These are phyloP conservation scores for Ustilago esculenta DNA, from an alignment of 1,284 basidiomycete species.

Conservation along the genomic window DNA sequence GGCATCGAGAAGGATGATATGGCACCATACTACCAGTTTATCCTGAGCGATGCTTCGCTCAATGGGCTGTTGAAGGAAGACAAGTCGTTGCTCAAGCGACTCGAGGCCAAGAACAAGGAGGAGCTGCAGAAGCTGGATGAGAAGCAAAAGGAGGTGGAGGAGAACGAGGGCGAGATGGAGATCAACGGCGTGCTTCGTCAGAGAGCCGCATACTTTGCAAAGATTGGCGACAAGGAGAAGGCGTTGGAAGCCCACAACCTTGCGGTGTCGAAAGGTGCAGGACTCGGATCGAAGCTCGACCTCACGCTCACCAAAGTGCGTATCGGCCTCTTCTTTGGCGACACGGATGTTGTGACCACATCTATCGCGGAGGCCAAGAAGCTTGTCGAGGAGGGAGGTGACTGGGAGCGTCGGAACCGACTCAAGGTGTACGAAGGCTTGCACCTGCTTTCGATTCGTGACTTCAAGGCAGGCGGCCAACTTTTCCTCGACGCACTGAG, in stretches of 20 bases:
- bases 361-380: constrained; percentile 84
- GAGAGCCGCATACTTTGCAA: constrained; percentile 85
- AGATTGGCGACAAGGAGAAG: constrained; percentile 83
- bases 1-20: constrained; percentile 81
- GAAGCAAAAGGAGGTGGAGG: constrained; percentile 83
- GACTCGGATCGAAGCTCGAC: constrained; percentile 91
- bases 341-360: constrained; percentile 78
- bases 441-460: constrained; percentile 83
- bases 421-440: constrained; percentile 94
- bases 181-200: constrained; percentile 86
- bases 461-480: constrained; percentile 72
- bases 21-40: constrained; percentile 62
- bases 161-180: constrained; percentile 92
- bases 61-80: constrained; percentile 69
- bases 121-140: constrained; percentile 82
- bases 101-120: constrained; percentile 80
- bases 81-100: constrained; percentile 73
- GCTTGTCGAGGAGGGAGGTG: constrained; percentile 92
- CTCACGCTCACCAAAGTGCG: constrained; percentile 87
- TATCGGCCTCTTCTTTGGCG: constrained; percentile 89
- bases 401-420: constrained; percentile 96
- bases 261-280: constrained; percentile 90
- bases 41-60: constrained; percentile 62
- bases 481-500: constrained; percentile 89
- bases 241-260: constrained; percentile 79